Evolutionary conservation across 768 basidiomycete species (phyloP), one percentile per base, ranked within the genome.

Genomic region (Tricholomella constricta): DNA sequence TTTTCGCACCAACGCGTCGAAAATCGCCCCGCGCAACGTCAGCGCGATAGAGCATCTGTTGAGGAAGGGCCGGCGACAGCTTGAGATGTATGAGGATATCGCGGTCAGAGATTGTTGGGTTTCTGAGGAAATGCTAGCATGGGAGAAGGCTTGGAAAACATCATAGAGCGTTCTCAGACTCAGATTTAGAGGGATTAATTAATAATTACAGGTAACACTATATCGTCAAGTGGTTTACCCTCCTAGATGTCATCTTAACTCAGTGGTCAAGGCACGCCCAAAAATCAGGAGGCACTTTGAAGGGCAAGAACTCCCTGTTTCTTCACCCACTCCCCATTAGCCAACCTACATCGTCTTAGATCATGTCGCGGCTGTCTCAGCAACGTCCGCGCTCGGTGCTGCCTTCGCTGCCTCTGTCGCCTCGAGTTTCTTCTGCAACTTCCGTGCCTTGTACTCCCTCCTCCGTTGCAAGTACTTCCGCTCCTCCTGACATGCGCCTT

Each of bases 31-130:
- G 5, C 82, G 88, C 10, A 80, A 89, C 49, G 74, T 92, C 54
- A 76, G 77, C 49, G 81, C 80, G 8, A 80, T 93, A 32, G 91
- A 94, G 60, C 86, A 91, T 65, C 73, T 91, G 29, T 64, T 94
- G n/a, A 79, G 91, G 41, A 82, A 81, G 48, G 88, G 88, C 2
- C 68, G 61, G 44, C 75, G 84, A 55, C 88, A 90, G 58, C 60
- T 92, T 34, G 88, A 89, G 61, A 75, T 78, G 68, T 90, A 84
- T 59, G 86, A 90, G 69, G 80, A 79, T 48, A 62, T 74, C 6
- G 78, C 78, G 3, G 87, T 92, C 48, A 86, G 75, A 58, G 86
- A 92, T 62, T 90, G 88, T 62, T 86, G 81, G 73, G 81, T 92
- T 25, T 89, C 87, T 11, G 73, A 75, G 46, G 81, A 81, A 38